Conservation (phyloP, 2,329 filamentous ascomycete species). For the Trichoderma hamatum region DNA sequence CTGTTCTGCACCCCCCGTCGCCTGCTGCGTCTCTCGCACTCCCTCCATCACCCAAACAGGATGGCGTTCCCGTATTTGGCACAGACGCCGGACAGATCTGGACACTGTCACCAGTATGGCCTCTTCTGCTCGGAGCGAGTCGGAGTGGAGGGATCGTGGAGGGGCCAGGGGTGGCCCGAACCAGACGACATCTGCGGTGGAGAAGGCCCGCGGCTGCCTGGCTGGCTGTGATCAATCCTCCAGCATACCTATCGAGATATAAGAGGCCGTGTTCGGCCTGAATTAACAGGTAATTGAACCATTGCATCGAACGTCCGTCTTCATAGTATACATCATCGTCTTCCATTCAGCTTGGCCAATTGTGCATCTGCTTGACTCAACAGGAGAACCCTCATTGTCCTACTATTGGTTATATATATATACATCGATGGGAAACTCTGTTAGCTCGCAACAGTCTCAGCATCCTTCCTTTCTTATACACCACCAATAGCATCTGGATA, state of each 20-base stretch:
- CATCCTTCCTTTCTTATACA: not conserved
- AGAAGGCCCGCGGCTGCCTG: slow-evolving; percentile 24
- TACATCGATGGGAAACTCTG: slow-evolving; percentile 6
- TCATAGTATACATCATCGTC: not conserved
- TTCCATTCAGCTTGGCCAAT: not conserved
- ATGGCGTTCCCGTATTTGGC: slow-evolving; percentile 5
- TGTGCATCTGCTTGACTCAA: not conserved
- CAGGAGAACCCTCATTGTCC: not conserved
- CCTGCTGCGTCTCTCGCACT: not conserved
- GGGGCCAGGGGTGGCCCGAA: slow-evolving; percentile 3
- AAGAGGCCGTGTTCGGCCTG: slow-evolving; percentile 24
- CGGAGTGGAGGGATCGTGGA: slow-evolving; percentile 11
- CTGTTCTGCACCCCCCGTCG: not conserved
- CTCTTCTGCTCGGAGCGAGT: not conserved
- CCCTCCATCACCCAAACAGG: not conserved
- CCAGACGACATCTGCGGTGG: slow-evolving; percentile 9
- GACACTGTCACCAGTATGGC: slow-evolving; percentile 1
- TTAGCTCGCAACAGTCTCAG: not conserved
- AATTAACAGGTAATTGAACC: slow-evolving; percentile 11
- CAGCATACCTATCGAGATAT: slow-evolving; percentile 15
- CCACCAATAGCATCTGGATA: slow-evolving; percentile 10
- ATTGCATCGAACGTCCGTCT: not conserved
- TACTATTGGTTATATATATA: not conserved
- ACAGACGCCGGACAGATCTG: not conserved
- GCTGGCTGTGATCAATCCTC: slow-evolving; percentile 23